Base-by-base conservation (phyloP, 106 monocot species). In the Allium fistulosum region DNA sequence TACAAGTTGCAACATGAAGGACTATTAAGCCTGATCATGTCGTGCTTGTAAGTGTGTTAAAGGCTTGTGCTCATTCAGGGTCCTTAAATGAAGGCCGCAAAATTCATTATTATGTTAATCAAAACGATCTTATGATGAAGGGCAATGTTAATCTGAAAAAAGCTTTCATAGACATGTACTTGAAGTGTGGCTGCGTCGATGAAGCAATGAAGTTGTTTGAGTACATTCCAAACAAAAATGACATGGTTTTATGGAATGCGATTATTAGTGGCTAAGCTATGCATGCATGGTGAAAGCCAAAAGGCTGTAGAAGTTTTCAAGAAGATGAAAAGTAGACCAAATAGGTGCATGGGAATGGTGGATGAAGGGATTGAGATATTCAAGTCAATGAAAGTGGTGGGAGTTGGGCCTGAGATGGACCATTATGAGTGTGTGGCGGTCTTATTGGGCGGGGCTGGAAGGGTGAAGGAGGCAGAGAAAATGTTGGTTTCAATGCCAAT, bases 381-480 rank as follows among this genome's bases (percentile, higher is more conserved):
- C 10, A 58, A 85, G 13, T 74, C 80, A 3, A 91, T 94, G 87
- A 65, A 69, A 11, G 26, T 66, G 27, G 14, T 45, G 1, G 79
- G 87, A 11, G 8, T 90, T 16, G 74, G 77, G 17, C 78, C 80
- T 12, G 72, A 65, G 15, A 72, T 73, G 53, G 87, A 90, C 58
- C 90, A 94, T 51, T 94, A 85, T 62, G 87, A 83, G 9, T 94
- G 94, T 68, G 9, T 94, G 73, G 82, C 75, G 4, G 87, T 87
- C 63, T 72, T 94, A 11, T 51, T 90, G 58, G 84, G 85, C 16
- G 65, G 85, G 49, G 80, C 83, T 1, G 93, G 86, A 15, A 61
- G 50, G 53, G 60, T 89, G 68, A 59, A 74, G 17, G 90, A 82
- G 69, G 94, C 90, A 0, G 86, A 90, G 47, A 62, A 82, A 11